Percentiles rank a stretch among this genome's conserved stretches.
phyloP scores from a whole-genome alignment of 2,329 filamentous ascomycete species.

The Colletotrichum filicis region DNA sequence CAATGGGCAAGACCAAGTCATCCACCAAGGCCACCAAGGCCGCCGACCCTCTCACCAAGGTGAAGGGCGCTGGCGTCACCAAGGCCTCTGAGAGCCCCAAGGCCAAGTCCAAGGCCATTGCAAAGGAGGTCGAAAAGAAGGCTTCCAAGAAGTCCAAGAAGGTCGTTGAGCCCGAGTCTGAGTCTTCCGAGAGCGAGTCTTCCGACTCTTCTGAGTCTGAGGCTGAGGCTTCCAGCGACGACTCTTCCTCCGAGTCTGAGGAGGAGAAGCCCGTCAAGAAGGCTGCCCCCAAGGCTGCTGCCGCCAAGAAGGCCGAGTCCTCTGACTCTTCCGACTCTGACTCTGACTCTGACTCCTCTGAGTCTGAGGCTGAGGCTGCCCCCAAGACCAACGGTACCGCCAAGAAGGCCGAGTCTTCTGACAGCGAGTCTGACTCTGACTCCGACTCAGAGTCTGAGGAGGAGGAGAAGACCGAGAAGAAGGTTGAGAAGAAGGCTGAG shows the following conservation, averaged over 20 bases:
- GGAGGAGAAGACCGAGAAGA: conserved; percentile 39
- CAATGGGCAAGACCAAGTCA: conserved; percentile 74
- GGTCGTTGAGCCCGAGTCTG: conserved; percentile 46
- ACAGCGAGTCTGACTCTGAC: conserved; percentile 38
- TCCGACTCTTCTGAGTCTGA: conserved; percentile 44
- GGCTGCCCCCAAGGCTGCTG: conserved; percentile 32
- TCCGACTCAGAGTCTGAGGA: conserved; percentile 43
- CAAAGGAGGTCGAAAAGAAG: conserved; percentile 66
- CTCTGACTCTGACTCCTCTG: conserved; percentile 51
- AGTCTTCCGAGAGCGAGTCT: conserved; percentile 35
- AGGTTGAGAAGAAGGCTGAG: conserved; percentile 37
- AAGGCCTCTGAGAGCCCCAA: conserved; percentile 75
- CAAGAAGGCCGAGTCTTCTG: conserved; percentile 46
- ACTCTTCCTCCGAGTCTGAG: conserved; percentile 39
- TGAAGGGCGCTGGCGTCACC: conserved; percentile 75
- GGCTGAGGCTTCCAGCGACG: conserved; percentile 37
- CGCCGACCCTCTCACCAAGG: conserved; percentile 60
- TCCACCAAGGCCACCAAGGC: conserved; percentile 61
- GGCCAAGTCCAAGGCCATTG: conserved; percentile 74
- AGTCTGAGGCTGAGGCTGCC: conserved; percentile 51
- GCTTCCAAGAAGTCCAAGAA: conserved; percentile 57
- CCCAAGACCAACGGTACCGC: conserved; percentile 42
- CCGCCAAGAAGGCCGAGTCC: conserved; percentile 37
- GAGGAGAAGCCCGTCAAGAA: conserved; percentile 37
- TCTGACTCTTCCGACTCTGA: conserved; percentile 42